Evolutionary conservation across 352 stramenopile genomes (phyloP).

Genomic region (Globisporangium abappressorium): DNA sequence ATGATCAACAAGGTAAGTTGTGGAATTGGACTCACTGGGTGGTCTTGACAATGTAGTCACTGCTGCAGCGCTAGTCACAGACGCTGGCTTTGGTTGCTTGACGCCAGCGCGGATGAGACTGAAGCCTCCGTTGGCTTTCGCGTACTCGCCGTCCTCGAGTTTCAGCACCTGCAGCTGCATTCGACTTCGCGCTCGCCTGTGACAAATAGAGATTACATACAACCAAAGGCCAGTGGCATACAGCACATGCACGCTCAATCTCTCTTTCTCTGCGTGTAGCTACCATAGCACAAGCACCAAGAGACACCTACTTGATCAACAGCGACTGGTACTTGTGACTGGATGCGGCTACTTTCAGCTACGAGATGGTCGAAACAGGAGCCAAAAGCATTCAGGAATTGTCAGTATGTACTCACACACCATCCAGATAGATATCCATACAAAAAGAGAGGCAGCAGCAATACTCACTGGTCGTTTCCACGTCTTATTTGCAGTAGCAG

Average conservation of each 20-base stretch:
- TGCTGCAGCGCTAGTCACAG: not conserved
- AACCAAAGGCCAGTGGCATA: not conserved
- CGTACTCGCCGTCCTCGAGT: conserved; percentile 68
- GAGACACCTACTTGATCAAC: conserved; percentile 8
- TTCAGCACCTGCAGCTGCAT: conserved; percentile 54
- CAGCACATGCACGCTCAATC: not conserved
- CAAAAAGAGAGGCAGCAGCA: not conserved
- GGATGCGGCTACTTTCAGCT: conserved; percentile 15
- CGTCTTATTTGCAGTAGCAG: conserved; percentile 20
- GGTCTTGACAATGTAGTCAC: not conserved
- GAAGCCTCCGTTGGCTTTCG: conserved; percentile 71
- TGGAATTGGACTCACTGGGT: conserved; percentile 5
- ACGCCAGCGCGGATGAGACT: conserved; percentile 60
- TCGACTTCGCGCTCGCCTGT: conserved; percentile 31
- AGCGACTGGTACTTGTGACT: conserved; percentile 10
- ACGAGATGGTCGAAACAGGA: not conserved
- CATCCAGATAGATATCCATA: not conserved
- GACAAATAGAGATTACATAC: not conserved
- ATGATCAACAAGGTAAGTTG: not conserved
- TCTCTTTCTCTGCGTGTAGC: not conserved
- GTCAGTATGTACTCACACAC: not conserved
- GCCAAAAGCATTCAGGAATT: not conserved
- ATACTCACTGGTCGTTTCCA: conserved; percentile 34
- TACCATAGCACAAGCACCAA: not conserved
- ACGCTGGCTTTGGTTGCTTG: conserved; percentile 26